These are phyloP conservation scores for Aegilops speltoides DNA, from an alignment of 176 grass and related monocot species.

Conservation along the genomic window DNA sequence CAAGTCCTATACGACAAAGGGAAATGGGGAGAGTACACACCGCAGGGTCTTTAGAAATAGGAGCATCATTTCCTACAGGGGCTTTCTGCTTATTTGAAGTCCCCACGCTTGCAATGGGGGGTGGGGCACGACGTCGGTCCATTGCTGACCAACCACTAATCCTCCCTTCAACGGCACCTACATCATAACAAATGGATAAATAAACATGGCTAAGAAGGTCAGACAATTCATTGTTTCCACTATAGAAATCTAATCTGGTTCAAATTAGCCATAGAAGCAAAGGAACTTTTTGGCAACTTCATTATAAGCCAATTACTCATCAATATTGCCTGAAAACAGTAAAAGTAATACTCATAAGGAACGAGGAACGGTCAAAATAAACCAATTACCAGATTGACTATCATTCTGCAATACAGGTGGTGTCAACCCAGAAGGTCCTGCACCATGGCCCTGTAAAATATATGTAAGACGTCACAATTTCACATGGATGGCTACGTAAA, in stretches of 20 bases:
- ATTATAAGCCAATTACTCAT: not conserved
- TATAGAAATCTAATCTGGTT: not conserved
- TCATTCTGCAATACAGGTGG: conserved; percentile 66
- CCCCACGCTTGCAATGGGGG: conserved; percentile 52
- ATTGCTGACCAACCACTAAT: conserved; percentile 83
- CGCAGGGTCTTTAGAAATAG: conserved; percentile 54
- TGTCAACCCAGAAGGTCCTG: conserved; percentile 78
- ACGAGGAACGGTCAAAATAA: not conserved
- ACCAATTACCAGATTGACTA: conserved; percentile 69
- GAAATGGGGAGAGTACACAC: conserved; percentile 50
- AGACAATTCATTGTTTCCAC: not conserved
- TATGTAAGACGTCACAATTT: conserved; percentile 19
- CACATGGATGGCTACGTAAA: not conserved
- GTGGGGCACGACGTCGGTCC: conserved; percentile 57
- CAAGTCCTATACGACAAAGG: not conserved
- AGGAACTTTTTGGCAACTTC: not conserved
- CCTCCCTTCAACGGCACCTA: conserved; percentile 81
- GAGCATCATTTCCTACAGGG: conserved; percentile 64
- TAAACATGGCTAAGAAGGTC: not conserved
- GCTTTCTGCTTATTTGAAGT: conserved; percentile 77
- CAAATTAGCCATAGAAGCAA: conserved; percentile 9
- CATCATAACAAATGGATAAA: conserved; percentile 34
- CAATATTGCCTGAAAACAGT: not conserved
- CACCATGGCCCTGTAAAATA: conserved; percentile 55
- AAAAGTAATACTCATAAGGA: not conserved